Conservation (phyloP, 2,329 filamentous ascomycete species). For the Cladosporium cucumerinum region DNA sequence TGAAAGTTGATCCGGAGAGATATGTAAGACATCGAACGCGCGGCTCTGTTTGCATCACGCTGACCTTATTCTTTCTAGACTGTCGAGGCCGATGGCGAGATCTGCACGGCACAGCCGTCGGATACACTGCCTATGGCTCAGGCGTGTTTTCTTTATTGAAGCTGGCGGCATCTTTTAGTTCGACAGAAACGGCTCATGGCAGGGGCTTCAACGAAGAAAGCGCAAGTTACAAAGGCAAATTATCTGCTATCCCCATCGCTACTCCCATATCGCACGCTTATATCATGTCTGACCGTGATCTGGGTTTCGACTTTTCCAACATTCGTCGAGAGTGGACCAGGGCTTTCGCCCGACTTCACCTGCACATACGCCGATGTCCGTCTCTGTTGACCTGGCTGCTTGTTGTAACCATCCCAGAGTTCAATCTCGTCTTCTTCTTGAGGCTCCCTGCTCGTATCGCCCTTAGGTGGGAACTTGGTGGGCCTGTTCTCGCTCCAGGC, state of each 20-base stretch:
- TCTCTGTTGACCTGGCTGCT: background rate
- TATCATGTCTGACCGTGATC: background rate
- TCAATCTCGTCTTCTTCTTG: slow-evolving; percentile 4
- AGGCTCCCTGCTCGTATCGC: background rate
- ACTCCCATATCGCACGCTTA: background rate
- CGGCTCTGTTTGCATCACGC: slow-evolving; percentile 5
- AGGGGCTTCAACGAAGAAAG: background rate
- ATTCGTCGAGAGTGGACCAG: background rate
- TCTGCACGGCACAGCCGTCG: slow-evolving; percentile 71
- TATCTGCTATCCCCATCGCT: background rate
- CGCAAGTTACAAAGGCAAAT: background rate
- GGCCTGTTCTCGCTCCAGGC: background rate
- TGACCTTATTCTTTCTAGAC: slow-evolving; percentile 38
- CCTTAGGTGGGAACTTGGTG: background rate
- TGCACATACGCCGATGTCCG: background rate
- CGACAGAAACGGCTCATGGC: background rate
- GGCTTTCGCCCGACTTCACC: no score
- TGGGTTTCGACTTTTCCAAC: background rate
- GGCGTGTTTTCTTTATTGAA: slow-evolving; percentile 64
- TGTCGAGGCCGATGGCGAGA: slow-evolving; percentile 77
- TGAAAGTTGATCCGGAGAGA: slow-evolving; percentile 87
- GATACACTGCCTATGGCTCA: slow-evolving; percentile 71
- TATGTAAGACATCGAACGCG: slow-evolving; percentile 53
- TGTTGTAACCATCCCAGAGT: background rate
- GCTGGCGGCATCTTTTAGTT: background rate